phyloP scores from a whole-genome alignment of 1,284 basidiomycete species.

The Microbotryomycetes sp. region DNA sequence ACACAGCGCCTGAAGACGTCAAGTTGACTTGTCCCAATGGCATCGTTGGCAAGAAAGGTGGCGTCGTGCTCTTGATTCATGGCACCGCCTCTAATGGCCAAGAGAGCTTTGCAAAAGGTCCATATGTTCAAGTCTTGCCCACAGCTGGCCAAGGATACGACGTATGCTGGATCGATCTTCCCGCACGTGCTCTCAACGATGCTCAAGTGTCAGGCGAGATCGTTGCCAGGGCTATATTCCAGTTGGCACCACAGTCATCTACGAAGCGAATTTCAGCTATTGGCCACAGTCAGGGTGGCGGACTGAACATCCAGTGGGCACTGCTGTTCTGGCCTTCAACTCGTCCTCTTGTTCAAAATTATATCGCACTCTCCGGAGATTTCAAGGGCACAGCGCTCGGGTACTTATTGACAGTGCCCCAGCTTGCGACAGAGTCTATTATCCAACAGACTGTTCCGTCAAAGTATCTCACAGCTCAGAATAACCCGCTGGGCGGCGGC shows the following conservation, averaged over 20 bases:
- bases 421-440: conserved; percentile 29
- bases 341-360: conserved; percentile 33
- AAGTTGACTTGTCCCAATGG: conserved; percentile 36
- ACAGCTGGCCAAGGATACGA: conserved; percentile 37
- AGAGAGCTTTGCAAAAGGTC: conserved; percentile 36
- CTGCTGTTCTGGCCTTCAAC: conserved; percentile 37
- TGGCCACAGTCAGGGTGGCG: conserved; percentile 41
- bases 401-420: conserved; percentile 1
- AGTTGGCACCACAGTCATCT: conserved; percentile 33
- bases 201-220: conserved; percentile 40
- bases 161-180: conserved; percentile 37
- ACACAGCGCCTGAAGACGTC: background rate
- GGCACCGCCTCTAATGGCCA: conserved; percentile 37
- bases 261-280: conserved; percentile 40
- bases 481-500: conserved; percentile 9
- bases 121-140: conserved; percentile 32
- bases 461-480: conserved; percentile 37
- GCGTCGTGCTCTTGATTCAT: conserved; percentile 40
- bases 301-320: conserved; percentile 38
- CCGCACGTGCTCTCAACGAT: conserved; percentile 36
- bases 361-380: conserved; percentile 38
- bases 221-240: conserved; percentile 39
- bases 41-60: conserved; percentile 25
- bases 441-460: conserved; percentile 39
- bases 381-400: conserved; percentile 36